Percentiles rank a stretch among this genome's conserved stretches.
phyloP scores from a whole-genome alignment of 202 grass and related monocot species.

The Elaeis oleifera region DNA sequence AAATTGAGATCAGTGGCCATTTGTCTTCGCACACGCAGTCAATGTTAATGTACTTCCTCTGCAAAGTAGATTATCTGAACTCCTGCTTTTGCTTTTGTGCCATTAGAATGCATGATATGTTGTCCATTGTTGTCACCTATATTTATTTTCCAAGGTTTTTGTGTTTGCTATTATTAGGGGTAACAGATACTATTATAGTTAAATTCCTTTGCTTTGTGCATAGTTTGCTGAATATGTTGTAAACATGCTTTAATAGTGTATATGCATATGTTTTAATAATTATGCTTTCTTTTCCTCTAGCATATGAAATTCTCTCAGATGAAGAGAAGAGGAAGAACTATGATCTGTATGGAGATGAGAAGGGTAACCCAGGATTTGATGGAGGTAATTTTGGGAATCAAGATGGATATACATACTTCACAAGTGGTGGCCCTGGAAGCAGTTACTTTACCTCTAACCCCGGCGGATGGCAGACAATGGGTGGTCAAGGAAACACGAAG shows the following conservation, averaged over 20 bases:
- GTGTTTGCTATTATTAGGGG: too few relatives aligned
- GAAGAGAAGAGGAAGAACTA: conserved; percentile 96
- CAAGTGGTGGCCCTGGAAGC: conserved; percentile 38
- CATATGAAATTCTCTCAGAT: conserved; percentile 85
- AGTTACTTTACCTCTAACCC: conserved; percentile 54
- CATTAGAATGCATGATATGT: too few relatives aligned
- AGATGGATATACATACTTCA: conserved; percentile 59
- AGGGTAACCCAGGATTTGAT: conserved; percentile 48
- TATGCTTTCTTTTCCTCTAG: conserved; percentile 38
- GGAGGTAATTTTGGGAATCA: conserved; percentile 55
- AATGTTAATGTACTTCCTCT: too few relatives aligned
- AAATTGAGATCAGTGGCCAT: too few relatives aligned
- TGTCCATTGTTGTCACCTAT: too few relatives aligned
- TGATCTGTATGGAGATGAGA: conserved; percentile 85
- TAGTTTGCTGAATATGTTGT: not conserved
- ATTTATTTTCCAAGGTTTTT: too few relatives aligned
- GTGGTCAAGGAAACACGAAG: conserved; percentile 52
- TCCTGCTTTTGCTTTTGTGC: too few relatives aligned
- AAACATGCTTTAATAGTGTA: conserved; percentile 5
- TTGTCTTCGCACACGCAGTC: too few relatives aligned
- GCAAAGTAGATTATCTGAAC: too few relatives aligned
- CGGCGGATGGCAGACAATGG: conserved; percentile 71
- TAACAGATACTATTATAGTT: too few relatives aligned
- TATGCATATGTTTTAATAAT: not conserved
- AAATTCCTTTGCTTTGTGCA: too few relatives aligned